Percentiles rank a stretch among this genome's conserved stretches.
Conservation (phyloP, 2,329 filamentous ascomycete species). For the Furcasterigmium sp. region DNA sequence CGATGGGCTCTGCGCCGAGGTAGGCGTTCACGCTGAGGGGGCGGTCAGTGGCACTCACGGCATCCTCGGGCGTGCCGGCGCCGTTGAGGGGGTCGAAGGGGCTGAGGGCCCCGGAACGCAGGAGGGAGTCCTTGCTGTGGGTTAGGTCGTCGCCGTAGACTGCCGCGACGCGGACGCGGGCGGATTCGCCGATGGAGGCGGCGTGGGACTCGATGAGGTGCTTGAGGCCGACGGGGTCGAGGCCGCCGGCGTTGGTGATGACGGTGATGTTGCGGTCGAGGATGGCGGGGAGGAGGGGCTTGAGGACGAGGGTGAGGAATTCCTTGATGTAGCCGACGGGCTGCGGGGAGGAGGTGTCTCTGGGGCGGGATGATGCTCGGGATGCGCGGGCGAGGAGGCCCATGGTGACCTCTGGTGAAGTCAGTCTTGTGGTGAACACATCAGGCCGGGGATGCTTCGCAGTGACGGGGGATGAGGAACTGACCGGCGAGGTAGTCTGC, state of each 20-base stretch:
- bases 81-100: constrained; percentile 4
- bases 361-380: neutral
- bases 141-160: constrained; percentile 4
- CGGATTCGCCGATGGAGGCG: neutral
- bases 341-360: neutral
- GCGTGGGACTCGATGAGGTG: constrained; percentile 1
- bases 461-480: neutral
- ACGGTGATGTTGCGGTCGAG: constrained; percentile 5
- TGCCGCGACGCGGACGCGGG: constrained; percentile 1
- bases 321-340: constrained; percentile 4
- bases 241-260: constrained; percentile 4
- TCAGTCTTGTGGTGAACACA: neutral
- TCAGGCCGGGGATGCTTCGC: neutral
- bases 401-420: constrained; percentile 1
- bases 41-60: neutral
- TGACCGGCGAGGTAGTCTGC: constrained; percentile 4
- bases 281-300: constrained; percentile 1
- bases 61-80: neutral
- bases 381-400: constrained; percentile 4
- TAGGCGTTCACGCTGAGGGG: constrained; percentile 5
- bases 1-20: constrained; percentile 2
- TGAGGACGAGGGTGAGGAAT: constrained; percentile 1
- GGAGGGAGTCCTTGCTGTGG: neutral
- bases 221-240: constrained; percentile 4
- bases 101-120: neutral